Evolutionary conservation across 345 rosid species (phyloP), one percentile per base, ranked within the genome.

Genomic region (Hypericum perforatum): DNA sequence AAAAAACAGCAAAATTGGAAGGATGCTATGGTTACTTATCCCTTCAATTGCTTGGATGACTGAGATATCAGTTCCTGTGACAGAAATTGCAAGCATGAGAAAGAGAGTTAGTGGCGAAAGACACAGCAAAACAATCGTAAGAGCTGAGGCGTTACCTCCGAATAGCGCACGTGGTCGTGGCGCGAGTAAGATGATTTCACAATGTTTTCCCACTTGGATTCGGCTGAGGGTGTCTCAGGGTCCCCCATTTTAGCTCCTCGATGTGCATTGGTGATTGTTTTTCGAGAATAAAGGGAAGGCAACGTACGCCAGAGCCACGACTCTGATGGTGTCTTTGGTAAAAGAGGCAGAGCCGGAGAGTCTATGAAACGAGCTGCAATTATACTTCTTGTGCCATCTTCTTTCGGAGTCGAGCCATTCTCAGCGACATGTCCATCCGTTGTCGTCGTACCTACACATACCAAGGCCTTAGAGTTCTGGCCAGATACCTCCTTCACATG

Each of bases 171-270:
- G 56, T 83, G 94, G 71, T 88, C 94, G 46, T 82, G 84, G 66
- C 76, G 96, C 69, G 66, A 62, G 41, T 78, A 43, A 0, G 96
- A 92, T 49, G 94, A 81, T 75, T 92, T 88, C 8, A 92, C 96
- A 67, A 92, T 88, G 38, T 82, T 88, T 75, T 92, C 98, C 98
- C 98, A 92, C 73, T 78, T 92, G 70, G 89, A 53, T 54, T 50
- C 60, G 5, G 63, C 63, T 32, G 73, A 61, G 39, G 64, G 45
- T 41, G 63, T 55, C 62, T 65, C 61, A 29, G 65, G 48, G 56
- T 68, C 74, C 52, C 65, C 69, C 76, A 69, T 73, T 58, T 71
- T 75, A 39, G 52, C 45, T 15, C 68, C 53, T 16, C 54, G 63
- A 11, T 62, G 38, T 40, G 64, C 65, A 48, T 65, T 71, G 3